Base-by-base conservation (phyloP, 805 yeast genomes). In the Huiozyma naganishii region DNA sequence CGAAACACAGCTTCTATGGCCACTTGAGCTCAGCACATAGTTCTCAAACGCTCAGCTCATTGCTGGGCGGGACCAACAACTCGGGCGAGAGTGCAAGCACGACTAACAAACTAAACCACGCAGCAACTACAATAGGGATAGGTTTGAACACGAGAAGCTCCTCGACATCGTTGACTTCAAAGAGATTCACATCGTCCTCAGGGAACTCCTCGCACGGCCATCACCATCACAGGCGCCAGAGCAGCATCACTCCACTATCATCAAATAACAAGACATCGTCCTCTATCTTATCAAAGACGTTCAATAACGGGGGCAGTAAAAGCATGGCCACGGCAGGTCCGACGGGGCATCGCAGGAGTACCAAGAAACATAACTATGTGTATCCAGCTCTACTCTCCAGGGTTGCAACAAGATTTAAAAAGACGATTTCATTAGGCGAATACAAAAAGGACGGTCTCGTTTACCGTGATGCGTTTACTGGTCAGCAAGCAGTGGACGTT, bases 381-480 rank as follows among this genome's bases (percentile, higher is more conserved):
- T 88, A 92, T 60, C 96, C 97, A 1, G 97, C 98, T 0, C 54
- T 86, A 55, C 67, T 92, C 13, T 86, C 96, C 5, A 72, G 78
- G 41, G 97, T 92, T 12, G 95, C 97, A 0, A 74, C 72, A 23
- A 73, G 77, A 27, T 87, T 90, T 62, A 76, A 79, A 50, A 85
- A 81, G 47, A 68, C 78, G 23, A 73, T 88, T 29, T 76, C 76
- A 23, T 59, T 84, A 10, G 83, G 88, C 2, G 86, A 87, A 47
- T 78, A 85, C 50, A 83, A 82, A 58, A 92, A 90, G 58, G 90
- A 89, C 65, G 96, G 95, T 12, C 72, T 89, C 52, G 83, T 87
- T 48, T 90, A 88, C 64, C 83, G 94, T 58, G 94, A 89, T 58
- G 81, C 97, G 0, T 92, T 92, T 57, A 83, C 95, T 0, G 98